Evolutionary conservation across 2,329 filamentous ascomycete species (phyloP).

Genomic region (Colletotrichum salicis): DNA sequence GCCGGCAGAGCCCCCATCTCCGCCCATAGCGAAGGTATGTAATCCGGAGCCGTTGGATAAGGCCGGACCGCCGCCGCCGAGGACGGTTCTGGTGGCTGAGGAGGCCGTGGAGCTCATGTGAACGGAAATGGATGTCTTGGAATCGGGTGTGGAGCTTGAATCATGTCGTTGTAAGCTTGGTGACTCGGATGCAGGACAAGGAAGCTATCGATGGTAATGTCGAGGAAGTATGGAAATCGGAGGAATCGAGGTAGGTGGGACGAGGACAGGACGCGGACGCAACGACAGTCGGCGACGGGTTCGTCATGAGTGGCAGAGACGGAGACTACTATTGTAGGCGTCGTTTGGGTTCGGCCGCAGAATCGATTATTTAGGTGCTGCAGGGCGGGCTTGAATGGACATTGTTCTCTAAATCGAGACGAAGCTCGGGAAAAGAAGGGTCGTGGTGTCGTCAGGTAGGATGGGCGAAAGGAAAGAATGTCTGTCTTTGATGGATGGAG

Average conservation of each 20-base stretch:
- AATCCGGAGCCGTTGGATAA: slow-evolving; percentile 28
- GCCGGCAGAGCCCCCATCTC: slow-evolving; percentile 31
- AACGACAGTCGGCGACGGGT: slow-evolving; percentile 28
- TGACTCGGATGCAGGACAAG: not conserved
- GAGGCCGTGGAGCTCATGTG: slow-evolving; percentile 33
- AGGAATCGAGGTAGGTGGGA: slow-evolving; percentile 27
- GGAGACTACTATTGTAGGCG: slow-evolving; percentile 24
- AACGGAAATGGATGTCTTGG: slow-evolving; percentile 20
- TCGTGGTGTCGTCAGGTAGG: not conserved
- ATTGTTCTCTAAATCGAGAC: slow-evolving; percentile 23
- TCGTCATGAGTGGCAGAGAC: slow-evolving; percentile 35
- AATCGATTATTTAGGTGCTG: slow-evolving; percentile 18
- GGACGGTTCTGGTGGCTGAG: slow-evolving; percentile 35
- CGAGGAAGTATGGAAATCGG: slow-evolving; percentile 7
- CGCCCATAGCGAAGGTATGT: slow-evolving; percentile 34
- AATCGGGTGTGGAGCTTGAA: slow-evolving; percentile 10
- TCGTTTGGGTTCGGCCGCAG: not conserved
- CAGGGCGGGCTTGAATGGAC: slow-evolving; percentile 7
- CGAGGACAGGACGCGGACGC: slow-evolving; percentile 24
- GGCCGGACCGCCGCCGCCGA: slow-evolving; percentile 30
- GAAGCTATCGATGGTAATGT: not conserved
- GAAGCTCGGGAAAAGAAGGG: not conserved
- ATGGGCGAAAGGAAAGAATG: slow-evolving; percentile 22
- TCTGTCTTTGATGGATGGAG: slow-evolving; percentile 22
- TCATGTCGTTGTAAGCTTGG: slow-evolving; percentile 31